These are phyloP conservation scores for Tuber magnatum DNA, from an alignment of 495 filamentous ascomycete genomes.

Conservation along the genomic window DNA sequence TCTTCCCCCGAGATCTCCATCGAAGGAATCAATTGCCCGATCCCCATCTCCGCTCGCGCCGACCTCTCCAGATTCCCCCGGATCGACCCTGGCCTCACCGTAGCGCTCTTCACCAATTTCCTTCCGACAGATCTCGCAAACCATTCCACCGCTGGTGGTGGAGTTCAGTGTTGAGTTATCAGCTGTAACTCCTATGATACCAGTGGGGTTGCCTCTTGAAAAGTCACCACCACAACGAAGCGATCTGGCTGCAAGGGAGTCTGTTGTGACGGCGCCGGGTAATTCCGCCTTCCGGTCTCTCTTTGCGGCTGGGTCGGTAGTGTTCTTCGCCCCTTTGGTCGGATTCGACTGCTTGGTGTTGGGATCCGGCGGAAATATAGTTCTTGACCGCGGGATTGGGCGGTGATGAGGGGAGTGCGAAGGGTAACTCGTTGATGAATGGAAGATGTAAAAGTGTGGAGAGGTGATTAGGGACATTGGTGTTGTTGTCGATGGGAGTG, in stretches of 20 bases:
- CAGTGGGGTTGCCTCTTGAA: constrained; percentile 51
- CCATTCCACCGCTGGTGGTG: constrained; percentile 45
- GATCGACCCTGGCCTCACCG: neutral
- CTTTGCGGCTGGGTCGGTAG: constrained; percentile 45
- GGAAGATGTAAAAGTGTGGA: constrained; percentile 1
- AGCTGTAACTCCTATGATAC: constrained; percentile 47
- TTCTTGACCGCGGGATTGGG: constrained; percentile 17
- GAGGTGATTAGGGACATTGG: constrained; percentile 15
- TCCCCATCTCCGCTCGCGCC: constrained; percentile 1
- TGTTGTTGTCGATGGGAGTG: constrained; percentile 14
- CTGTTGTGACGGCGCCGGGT: constrained; percentile 52
- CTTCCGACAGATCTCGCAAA: constrained; percentile 45
- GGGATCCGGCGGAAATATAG: constrained; percentile 14
- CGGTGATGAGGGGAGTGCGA: constrained; percentile 22
- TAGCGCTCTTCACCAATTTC: constrained; percentile 37
- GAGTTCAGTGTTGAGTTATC: constrained; percentile 44
- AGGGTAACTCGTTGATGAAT: constrained; percentile 7
- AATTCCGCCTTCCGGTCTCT: constrained; percentile 47
- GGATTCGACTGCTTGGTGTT: constrained; percentile 17
- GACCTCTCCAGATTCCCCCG: neutral
- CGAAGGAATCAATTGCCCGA: constrained; percentile 3
- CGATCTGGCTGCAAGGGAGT: constrained; percentile 61
- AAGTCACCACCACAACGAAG: constrained; percentile 49
- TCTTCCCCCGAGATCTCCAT: neutral
- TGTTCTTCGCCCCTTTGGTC: constrained; percentile 25